Evolutionary conservation across 1,284 basidiomycete genomes (phyloP), one percentile per base, ranked within the genome.

Genomic region (Athelia psychrophila): DNA sequence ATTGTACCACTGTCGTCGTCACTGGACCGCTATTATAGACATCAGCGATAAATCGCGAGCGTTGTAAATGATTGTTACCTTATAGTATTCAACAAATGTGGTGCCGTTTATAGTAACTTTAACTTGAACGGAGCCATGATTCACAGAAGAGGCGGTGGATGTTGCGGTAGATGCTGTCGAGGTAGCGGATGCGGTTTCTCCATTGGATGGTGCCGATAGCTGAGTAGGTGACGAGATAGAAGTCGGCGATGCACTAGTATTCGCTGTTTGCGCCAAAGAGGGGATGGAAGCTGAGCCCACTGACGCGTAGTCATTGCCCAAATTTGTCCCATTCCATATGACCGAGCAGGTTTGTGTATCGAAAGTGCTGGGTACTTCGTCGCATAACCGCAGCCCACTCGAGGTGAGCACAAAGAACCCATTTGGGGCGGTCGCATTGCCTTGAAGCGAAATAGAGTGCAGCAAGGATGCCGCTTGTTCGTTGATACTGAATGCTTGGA

Each of bases 401-500:
- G 65, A 71, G 22, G 62, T 57, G 40, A 82, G 70, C 46, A 83
- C 78, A 20, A 81, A 79, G 59, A 88, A 80, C 42, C 80, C 81
- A 42, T 42, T 42, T 45, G 69, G 59, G 56, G 73, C 70, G 33
- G 73, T 69, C 9, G 78, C 74, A 55, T 80, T 66, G 19, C 79
- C 82, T 59, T 79, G 68, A 23, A 64, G 50, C 24, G 84, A 73
- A 51, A 88, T 75, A 45, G 67, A 64, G 46, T 68, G 69, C 52
- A 90, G 69, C 56, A 84, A 77, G 24, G 63, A 53, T 27, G 79
- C 78, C 4, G 86, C 84, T 44, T 75, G 60, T 9, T 76, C 76
- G 58, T 90, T 90, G 67, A 81, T 79, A 20, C 73, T 73, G 69
- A 84, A 86, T 16, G 84, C 87, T 54, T 78, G 77, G 49, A 76